A percentile compares a stretch with the other conserved stretches of the same genome.
Conservation (phyloP, 768 basidiomycete genomes). For the Boletus vinaceobasis region DNA sequence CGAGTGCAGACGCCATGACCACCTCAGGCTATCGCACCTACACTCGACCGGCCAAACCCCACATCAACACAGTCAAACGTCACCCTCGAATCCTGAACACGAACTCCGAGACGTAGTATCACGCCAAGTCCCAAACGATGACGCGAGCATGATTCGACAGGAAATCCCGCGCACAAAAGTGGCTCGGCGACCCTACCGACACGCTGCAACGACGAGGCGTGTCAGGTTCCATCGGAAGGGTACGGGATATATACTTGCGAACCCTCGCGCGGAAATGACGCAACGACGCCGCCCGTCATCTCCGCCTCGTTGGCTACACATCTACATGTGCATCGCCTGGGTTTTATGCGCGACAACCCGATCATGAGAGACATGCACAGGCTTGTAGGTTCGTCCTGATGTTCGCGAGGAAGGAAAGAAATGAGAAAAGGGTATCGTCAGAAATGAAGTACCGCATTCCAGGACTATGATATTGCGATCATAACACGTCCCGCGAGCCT, state of each 20-base stretch:
- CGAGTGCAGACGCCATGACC: too few species aligned
- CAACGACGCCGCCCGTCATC: background rate
- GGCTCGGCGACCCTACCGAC: conserved; percentile 19
- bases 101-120: too few species aligned
- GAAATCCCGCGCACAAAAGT: background rate
- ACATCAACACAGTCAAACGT: too few species aligned
- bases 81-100: too few species aligned
- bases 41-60: too few species aligned
- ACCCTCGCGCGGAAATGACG: conserved; percentile 9
- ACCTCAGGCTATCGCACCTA: too few species aligned
- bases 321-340: background rate
- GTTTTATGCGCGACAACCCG: background rate
- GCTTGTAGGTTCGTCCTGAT: background rate
- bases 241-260: background rate
- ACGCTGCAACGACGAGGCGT: conserved; percentile 27
- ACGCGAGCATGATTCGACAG: background rate
- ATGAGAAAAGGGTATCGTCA: background rate
- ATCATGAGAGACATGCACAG: too few species aligned
- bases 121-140: background rate
- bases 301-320: too few species aligned
- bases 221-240: background rate
- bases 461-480: background rate
- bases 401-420: background rate
- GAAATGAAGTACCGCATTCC: background rate
- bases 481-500: background rate